Percentiles rank a stretch among this genome's conserved stretches.
phyloP scores from a whole-genome alignment of 2,329 filamentous ascomycete genomes.

The Penicillium sp. region DNA sequence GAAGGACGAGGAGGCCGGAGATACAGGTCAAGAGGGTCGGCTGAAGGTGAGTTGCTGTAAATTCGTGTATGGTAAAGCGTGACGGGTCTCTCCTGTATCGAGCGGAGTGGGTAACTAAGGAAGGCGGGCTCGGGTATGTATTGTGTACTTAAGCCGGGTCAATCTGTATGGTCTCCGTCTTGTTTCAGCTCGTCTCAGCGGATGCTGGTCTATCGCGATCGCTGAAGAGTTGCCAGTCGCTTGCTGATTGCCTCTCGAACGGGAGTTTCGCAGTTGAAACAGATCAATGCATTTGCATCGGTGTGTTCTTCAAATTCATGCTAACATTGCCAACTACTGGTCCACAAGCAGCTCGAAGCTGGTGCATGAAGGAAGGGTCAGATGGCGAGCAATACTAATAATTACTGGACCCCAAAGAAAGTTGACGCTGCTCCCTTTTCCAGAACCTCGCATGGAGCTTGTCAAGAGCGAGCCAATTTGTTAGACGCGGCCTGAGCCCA shows the following conservation, averaged over 20 bases:
- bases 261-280: conserved; percentile 25
- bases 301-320: conserved; percentile 12
- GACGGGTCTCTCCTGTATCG: conserved; percentile 24
- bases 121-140: conserved; percentile 9
- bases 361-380: conserved; percentile 7
- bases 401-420: conserved; percentile 24
- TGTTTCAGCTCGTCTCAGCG: conserved; percentile 26
- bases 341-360: not conserved
- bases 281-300: conserved; percentile 10
- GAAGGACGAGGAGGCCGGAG: conserved; percentile 31
- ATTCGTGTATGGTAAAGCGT: conserved; percentile 28
- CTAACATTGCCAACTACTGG: conserved; percentile 15
- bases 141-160: conserved; percentile 4
- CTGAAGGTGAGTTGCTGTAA: conserved; percentile 28
- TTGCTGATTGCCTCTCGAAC: conserved; percentile 15
- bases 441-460: conserved; percentile 22
- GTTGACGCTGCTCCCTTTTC: conserved; percentile 11
- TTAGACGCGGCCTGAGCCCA: conserved; percentile 28
- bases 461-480: conserved; percentile 9
- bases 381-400: conserved; percentile 9
- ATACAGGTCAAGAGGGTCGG: conserved; percentile 31
- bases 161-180: conserved; percentile 15
- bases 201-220: conserved; percentile 2
- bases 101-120: conserved; percentile 8
- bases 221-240: conserved; percentile 8